Conservation (phyloP, 805 yeast genomes). For the Saccharomyces paradoxus region DNA sequence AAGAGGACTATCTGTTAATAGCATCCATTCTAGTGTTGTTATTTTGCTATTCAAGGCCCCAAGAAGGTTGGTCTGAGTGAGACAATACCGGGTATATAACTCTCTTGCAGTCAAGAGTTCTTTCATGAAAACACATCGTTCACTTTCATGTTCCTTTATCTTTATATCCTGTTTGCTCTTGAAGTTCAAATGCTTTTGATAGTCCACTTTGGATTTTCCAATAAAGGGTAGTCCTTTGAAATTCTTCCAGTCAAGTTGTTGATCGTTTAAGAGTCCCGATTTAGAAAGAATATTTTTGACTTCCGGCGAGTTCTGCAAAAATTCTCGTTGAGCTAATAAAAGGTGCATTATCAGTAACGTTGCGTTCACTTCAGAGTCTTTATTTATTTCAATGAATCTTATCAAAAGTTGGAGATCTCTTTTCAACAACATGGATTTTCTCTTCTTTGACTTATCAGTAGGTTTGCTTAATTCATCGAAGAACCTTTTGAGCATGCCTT, state of each 20-base stretch:
- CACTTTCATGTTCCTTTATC: slow-evolving; percentile 8
- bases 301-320: slow-evolving; percentile 34
- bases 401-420: slow-evolving; percentile 59
- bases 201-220: background rate
- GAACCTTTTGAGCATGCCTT: slow-evolving; percentile 51
- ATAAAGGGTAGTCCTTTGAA: background rate
- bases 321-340: slow-evolving; percentile 52
- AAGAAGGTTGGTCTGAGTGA: slow-evolving; percentile 51
- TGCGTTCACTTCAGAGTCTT: slow-evolving; percentile 39
- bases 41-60: slow-evolving; percentile 50
- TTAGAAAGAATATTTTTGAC: slow-evolving; percentile 15
- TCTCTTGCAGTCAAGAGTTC: slow-evolving; percentile 71
- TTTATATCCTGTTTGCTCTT: slow-evolving; percentile 3
- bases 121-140: slow-evolving; percentile 40
- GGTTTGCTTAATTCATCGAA: slow-evolving; percentile 38
- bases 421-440: slow-evolving; percentile 45
- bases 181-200: background rate
- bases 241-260: background rate
- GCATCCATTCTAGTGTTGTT: slow-evolving; percentile 57
- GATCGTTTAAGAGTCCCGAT: slow-evolving; percentile 10
- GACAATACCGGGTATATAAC: slow-evolving; percentile 54
- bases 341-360: slow-evolving; percentile 51
- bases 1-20: slow-evolving; percentile 50
- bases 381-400: slow-evolving; percentile 47
- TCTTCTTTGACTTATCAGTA: slow-evolving; percentile 15